Conservation (phyloP, 805 yeast species). For the Teunomyces atbi region DNA sequence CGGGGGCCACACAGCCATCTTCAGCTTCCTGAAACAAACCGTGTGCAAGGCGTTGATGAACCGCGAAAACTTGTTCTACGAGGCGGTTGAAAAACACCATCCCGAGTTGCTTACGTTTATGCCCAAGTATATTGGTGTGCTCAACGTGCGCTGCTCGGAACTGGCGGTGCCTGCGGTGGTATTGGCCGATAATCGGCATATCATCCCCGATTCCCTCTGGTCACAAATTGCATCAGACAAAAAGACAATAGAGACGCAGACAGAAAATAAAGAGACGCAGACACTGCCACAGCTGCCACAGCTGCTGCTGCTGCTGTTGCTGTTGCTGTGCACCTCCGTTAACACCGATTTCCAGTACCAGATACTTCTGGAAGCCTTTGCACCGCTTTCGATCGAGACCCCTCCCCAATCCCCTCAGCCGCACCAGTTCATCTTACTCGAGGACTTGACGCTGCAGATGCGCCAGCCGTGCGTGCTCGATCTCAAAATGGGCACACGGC, state of each 20-base stretch:
- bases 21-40: constrained; percentile 85
- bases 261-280: neutral
- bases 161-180: constrained; percentile 74
- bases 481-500: constrained; percentile 97
- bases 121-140: constrained; percentile 94
- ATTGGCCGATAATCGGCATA: constrained; percentile 87
- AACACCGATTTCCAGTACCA: constrained; percentile 40
- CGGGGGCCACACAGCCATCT: constrained; percentile 98
- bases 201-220: constrained; percentile 80
- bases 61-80: constrained; percentile 90
- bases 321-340: no score
- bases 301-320: constrained; percentile 32
- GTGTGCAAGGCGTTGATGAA: constrained; percentile 92
- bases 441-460: constrained; percentile 86
- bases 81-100: constrained; percentile 75
- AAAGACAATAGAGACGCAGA: neutral
- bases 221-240: constrained; percentile 48
- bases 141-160: constrained; percentile 80
- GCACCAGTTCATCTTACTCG: constrained; percentile 81
- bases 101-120: constrained; percentile 75
- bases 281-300: constrained; percentile 9
- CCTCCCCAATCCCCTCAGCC: constrained; percentile 47
- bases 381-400: constrained; percentile 17
- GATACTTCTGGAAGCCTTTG: constrained; percentile 38
- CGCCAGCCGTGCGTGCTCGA: constrained; percentile 87